Conservation (phyloP, 2,329 filamentous ascomycete species). For the Nannizziopsis arthrosporioides region DNA sequence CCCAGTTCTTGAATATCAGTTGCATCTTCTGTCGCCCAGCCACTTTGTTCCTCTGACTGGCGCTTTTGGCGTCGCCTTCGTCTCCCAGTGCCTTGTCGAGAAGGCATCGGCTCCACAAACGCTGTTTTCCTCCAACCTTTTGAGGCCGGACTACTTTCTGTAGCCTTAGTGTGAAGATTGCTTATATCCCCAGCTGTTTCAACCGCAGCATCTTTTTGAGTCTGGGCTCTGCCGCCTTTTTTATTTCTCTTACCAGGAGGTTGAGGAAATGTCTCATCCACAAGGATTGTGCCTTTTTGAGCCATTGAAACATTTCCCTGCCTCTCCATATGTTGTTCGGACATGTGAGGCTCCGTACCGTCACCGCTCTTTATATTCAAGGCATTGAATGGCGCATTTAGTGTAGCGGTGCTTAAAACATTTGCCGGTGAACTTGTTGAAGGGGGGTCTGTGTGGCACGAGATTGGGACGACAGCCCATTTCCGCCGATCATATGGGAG, state of each 20-base stretch:
- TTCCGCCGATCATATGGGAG: constrained; percentile 25
- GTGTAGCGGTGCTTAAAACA: constrained; percentile 25
- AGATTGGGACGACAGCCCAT: constrained; percentile 17
- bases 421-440: constrained; percentile 14
- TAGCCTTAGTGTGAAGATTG: constrained; percentile 19
- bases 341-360: constrained; percentile 13
- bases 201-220: constrained; percentile 35
- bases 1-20: constrained; percentile 87
- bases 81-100: constrained; percentile 29
- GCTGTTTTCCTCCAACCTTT: constrained; percentile 60
- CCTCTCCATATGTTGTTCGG: constrained; percentile 12
- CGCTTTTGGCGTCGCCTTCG: constrained; percentile 35
- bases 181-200: constrained; percentile 27
- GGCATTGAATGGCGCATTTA: constrained; percentile 38
- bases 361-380: constrained; percentile 25
- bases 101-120: constrained; percentile 44
- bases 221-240: constrained; percentile 36
- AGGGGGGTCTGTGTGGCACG: constrained; percentile 10
- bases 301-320: constrained; percentile 16
- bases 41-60: constrained; percentile 53
- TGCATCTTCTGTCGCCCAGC: constrained; percentile 92
- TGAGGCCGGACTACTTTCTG: constrained; percentile 33
- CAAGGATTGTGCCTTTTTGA: constrained; percentile 16
- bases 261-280: constrained; percentile 19
- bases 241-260: constrained; percentile 32